These are phyloP conservation scores for Gautieria morchelliformis DNA, from an alignment of 768 basidiomycete species.

Conservation along the genomic window DNA sequence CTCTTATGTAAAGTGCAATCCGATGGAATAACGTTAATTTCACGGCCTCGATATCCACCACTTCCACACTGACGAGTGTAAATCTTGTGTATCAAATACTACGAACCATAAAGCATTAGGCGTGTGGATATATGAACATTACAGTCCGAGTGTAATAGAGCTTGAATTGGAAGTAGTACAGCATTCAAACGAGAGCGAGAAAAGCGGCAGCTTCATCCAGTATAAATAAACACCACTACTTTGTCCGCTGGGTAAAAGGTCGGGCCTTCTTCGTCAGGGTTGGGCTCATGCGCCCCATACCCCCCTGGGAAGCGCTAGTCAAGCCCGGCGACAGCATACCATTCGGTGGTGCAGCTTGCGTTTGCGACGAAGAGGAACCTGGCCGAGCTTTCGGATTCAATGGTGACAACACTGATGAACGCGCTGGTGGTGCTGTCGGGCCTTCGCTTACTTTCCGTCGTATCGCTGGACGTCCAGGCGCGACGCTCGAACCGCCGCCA, in stretches of 20 bases:
- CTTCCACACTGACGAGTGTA: no score
- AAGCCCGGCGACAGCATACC: background rate
- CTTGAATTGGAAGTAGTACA: no score
- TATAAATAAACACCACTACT: background rate
- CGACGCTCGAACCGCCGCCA: background rate
- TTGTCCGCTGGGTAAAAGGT: background rate
- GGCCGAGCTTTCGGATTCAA: conserved; percentile 58
- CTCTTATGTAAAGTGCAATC: no score
- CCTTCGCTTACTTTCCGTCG: conserved; percentile 60
- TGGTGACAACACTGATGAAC: conserved; percentile 45
- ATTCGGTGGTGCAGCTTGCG: background rate
- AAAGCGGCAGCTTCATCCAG: background rate
- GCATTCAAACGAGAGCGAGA: no score
- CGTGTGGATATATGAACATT: no score
- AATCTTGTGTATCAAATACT: no score
- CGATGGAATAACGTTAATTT: no score
- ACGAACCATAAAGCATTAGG: no score
- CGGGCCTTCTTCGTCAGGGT: background rate
- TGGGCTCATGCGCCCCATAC: background rate
- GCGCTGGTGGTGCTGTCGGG: conserved; percentile 19
- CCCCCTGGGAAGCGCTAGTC: background rate
- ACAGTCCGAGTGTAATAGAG: no score
- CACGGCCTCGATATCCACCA: no score
- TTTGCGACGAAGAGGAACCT: background rate
- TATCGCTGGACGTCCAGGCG: conserved; percentile 33